Percentiles rank a stretch among this genome's conserved stretches.
phyloP scores from a whole-genome alignment of 208 protist genomes.

The Polymyxa betae region DNA sequence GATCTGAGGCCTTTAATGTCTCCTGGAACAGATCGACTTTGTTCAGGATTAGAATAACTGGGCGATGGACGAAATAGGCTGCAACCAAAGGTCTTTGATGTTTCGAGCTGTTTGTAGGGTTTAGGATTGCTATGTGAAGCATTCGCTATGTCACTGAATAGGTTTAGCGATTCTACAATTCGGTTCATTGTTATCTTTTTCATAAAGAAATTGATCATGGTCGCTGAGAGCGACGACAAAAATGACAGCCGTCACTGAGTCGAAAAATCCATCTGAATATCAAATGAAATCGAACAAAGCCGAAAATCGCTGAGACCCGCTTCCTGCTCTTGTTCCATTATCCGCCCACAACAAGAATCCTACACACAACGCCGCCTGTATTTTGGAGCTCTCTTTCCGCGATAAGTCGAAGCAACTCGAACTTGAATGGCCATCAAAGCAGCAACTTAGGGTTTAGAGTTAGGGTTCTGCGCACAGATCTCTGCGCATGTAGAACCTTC shows the following conservation, averaged over 20 bases:
- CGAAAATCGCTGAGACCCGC: slow-evolving; percentile 26
- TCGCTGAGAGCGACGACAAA: slow-evolving; percentile 73
- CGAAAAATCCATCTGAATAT: slow-evolving; percentile 77
- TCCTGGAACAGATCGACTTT: slow-evolving; percentile 79
- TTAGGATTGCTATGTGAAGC: slow-evolving; percentile 65
- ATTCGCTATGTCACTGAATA: slow-evolving; percentile 74
- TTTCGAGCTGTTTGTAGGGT: neutral
- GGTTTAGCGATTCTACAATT: slow-evolving; percentile 74
- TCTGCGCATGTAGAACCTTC: too few species aligned
- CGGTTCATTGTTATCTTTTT: slow-evolving; percentile 75
- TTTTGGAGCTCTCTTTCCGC: slow-evolving; percentile 7
- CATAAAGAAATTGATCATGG: slow-evolving; percentile 78
- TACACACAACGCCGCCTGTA: neutral
- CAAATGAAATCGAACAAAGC: neutral
- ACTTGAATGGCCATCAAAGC: neutral
- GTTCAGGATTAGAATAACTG: slow-evolving; percentile 81
- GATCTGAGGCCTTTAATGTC: slow-evolving; percentile 71
- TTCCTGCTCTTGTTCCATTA: slow-evolving; percentile 62
- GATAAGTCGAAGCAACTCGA: slow-evolving; percentile 1
- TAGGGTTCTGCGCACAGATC: too few species aligned
- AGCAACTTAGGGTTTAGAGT: too few species aligned
- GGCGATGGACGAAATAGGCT: slow-evolving; percentile 72
- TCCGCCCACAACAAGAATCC: slow-evolving; percentile 66
- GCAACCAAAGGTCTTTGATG: neutral
- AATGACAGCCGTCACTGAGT: slow-evolving; percentile 77